phyloP scores from a whole-genome alignment of 306 rosid genomes.

The Arachis stenosperma region DNA sequence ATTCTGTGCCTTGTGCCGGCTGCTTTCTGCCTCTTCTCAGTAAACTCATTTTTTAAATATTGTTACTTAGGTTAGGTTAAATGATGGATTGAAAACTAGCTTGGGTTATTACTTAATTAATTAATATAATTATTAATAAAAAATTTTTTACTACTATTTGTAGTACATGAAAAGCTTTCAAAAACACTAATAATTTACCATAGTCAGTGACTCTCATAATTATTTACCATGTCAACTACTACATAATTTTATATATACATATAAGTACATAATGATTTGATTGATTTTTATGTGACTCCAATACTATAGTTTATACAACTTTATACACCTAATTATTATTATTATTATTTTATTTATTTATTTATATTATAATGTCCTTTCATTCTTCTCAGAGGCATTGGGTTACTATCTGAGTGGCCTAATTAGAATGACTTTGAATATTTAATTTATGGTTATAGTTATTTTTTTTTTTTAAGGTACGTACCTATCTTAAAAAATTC shows the following conservation, averaged over 20 bases:
- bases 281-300: conserved; percentile 32
- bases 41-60: neutral
- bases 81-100: neutral
- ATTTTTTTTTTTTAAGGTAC: neutral
- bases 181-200: conserved; percentile 11
- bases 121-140: neutral
- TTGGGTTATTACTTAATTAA: neutral
- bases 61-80: neutral
- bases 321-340: conserved; percentile 28
- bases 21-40: neutral
- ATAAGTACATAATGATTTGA: conserved; percentile 35
- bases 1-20: neutral
- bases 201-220: neutral
- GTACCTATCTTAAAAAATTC: too few species aligned
- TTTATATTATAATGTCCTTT: conserved; percentile 42
- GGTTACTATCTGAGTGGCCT: conserved; percentile 33
- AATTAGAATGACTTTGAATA: conserved; percentile 20
- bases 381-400: conserved; percentile 38
- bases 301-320: neutral
- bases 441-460: conserved; percentile 20
- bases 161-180: conserved; percentile 25
- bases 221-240: conserved; percentile 43
- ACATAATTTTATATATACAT: neutral
- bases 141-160: neutral
- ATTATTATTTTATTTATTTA: neutral